Evolutionary conservation across 345 rosid species (phyloP), one percentile per base, ranked within the genome.

Genomic region (Zanthoxylum bungeanum): DNA sequence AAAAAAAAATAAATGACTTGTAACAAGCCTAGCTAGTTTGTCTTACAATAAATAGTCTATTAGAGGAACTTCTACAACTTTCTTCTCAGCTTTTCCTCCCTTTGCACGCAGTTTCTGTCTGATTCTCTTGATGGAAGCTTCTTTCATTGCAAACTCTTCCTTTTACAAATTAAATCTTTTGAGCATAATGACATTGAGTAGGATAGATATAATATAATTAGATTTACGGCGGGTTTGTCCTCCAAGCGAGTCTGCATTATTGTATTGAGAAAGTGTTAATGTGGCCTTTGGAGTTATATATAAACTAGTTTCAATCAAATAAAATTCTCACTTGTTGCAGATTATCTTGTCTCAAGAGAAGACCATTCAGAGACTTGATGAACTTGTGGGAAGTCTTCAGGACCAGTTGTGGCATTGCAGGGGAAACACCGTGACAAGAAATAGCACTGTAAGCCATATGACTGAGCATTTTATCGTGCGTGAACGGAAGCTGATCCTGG

Each of bases 261-360:
- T 60, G 34, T n/a, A 1, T 11, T 25, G 6, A 22, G 10, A 25
- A 60, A 34, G 49, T 39, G 21, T n/a, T 39, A 22, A 3, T 8
- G 21, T 22, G 66, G 42, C n/a, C 37, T 24, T 62, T 62, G 8
- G 1, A 44, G 42, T 22, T 17, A 22, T 25, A 10, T 27, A n/a
- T 11, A 37, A 8, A 11, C 37, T 59, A 57, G 21, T 75, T 52
- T 37, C 27, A 19, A 17, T 68, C 53, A 28, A 14, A 34, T 31
- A 28, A 21, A 24, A 9, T 4, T 77, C 28, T 61, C 60, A 8
- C 40, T 74, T 28, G 14, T 53, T 77, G 78, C 89, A 93, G 97
- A 86, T 91, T 62, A 93, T 93, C 81, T 78, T 89, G 72, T 85
- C 86, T 22, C 97, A 86, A 76, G 98, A 91, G 82, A 89, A 87